Base-by-base conservation (phyloP, 371 early-diverging fungal species). In the Lichtheimia ramosa region DNA sequence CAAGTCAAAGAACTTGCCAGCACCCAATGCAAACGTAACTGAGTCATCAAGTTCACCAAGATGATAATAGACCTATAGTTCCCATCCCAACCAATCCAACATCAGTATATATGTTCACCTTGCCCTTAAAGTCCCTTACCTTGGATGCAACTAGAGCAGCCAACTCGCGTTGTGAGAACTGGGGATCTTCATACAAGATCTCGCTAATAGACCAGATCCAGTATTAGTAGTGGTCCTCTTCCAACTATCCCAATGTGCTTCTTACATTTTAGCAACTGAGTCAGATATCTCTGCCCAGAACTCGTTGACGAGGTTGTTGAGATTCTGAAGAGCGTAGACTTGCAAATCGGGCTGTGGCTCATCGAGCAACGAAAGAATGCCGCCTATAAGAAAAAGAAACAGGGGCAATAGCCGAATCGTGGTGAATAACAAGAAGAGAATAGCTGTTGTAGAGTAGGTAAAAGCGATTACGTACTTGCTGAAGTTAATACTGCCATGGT, bases 221-320 rank as follows among this genome's bases (percentile, higher is more conserved):
- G 27, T 39, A 43, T 27, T 40, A 15, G 23, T 13, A 7, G 6
- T 18, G 25, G 43, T 21, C n/a, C 16, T 12, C 40, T 12, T 13
- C 46, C 46, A 0, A n/a, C n/a, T 5, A 18, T 46, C 18, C 18
- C n/a, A 5, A 5, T 8, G 21, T 14, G 14, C 14, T 10, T 51
- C 79, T 71, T 84, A 94, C 93, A 97, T 97, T 76, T 94, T 94
- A 6, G 95, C 84, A 52, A 97, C 87, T 10, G 91, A 84, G 69
- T 98, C 99, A 27, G 97, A 85, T 59, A 97, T 94, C 71, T 98
- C 99, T 15, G 96, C 91, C 99, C 99, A 98, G 73, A 96, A 97
- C 63, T 90, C 88, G 79, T 95, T 93, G 51, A 96, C 93, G 58
- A 95, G 74, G 13, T 72, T 71, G 70, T 96, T 87, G 41, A 98